Evolutionary conservation across 148 eudicot species (phyloP).

Genomic region (Mesembryanthemum crystallinum): DNA sequence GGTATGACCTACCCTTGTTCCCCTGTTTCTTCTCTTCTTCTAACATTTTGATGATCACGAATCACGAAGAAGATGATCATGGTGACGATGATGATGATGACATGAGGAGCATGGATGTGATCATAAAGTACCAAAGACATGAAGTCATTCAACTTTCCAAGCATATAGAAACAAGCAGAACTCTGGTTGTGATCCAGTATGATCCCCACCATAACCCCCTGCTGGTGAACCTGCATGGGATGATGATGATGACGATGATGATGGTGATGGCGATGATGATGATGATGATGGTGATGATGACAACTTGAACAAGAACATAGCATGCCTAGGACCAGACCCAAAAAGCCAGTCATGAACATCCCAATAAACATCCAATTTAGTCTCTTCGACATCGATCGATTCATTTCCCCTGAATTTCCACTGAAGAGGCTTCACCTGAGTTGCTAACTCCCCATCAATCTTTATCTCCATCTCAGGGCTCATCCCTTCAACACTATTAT

Average conservation of each 20-base stretch:
- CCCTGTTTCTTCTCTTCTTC: not conserved
- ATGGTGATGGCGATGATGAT: slow-evolving; percentile 29
- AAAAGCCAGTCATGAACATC: slow-evolving; percentile 98
- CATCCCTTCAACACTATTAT: slow-evolving; percentile 12
- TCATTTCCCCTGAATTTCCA: slow-evolving; percentile 96
- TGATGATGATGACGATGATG: slow-evolving; percentile 21
- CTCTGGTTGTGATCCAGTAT: slow-evolving; percentile 43
- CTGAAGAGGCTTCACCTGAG: slow-evolving; percentile 73
- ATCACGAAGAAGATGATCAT: slow-evolving; percentile 8
- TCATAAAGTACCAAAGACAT: not conserved
- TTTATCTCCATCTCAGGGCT: slow-evolving; percentile 79
- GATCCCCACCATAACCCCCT: slow-evolving; percentile 26
- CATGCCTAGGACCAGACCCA: slow-evolving; percentile 76
- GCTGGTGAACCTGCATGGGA: slow-evolving; percentile 36
- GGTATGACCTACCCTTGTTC: slow-evolving; percentile 20
- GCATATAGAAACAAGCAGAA: slow-evolving; percentile 87
- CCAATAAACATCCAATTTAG: slow-evolving; percentile 76
- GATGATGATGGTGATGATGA: slow-evolving; percentile 26
- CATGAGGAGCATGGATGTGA: not conserved
- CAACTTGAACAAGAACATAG: slow-evolving; percentile 76
- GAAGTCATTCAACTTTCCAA: slow-evolving; percentile 79
- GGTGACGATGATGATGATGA: slow-evolving; percentile 11
- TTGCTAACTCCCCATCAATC: slow-evolving; percentile 63
- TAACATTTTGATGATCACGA: not conserved
- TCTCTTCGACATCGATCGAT: slow-evolving; percentile 45